Percentiles rank a stretch among this genome's conserved stretches.
Conservation (phyloP, 2,329 filamentous ascomycete species). For the Aspergillus japonicus region DNA sequence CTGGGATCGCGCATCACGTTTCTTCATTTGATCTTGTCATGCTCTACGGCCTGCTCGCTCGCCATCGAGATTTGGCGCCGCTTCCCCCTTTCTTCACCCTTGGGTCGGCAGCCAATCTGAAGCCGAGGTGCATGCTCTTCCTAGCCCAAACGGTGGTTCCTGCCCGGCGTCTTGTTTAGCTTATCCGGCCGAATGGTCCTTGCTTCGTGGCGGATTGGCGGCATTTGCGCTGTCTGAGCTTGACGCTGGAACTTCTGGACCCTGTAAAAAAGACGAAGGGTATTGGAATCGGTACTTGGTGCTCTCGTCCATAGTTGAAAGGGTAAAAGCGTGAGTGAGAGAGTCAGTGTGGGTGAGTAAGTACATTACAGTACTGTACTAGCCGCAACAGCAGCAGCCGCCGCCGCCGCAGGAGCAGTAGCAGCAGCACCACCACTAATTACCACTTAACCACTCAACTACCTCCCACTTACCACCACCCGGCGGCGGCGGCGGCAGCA, state of each 20-base stretch:
- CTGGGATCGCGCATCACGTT: not conserved
- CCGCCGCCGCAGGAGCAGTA: not conserved
- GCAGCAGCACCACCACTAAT: not conserved
- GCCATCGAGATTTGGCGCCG: not conserved
- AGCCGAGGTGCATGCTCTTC: slow-evolving; percentile 1
- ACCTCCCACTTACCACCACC: not conserved
- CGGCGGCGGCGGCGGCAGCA: slow-evolving; percentile 2
- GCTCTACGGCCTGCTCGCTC: not conserved
- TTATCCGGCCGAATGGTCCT: slow-evolving; percentile 22
- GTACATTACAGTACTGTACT: slow-evolving; percentile 1
- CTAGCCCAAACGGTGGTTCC: slow-evolving; percentile 21
- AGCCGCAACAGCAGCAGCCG: not conserved
- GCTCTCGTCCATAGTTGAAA: too few species aligned
- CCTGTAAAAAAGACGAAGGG: slow-evolving; percentile 7
- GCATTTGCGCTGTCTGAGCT: slow-evolving; percentile 19
- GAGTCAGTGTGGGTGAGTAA: not conserved
- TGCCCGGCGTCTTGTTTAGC: slow-evolving; percentile 19
- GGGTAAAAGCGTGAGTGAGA: not conserved
- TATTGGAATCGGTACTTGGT: too few species aligned
- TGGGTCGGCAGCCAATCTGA: slow-evolving; percentile 13
- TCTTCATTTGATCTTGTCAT: not conserved
- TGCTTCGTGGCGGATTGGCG: slow-evolving; percentile 25
- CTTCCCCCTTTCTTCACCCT: slow-evolving; percentile 1
- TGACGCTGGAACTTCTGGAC: slow-evolving; percentile 15
- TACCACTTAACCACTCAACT: too few species aligned